phyloP scores from a whole-genome alignment of 192 early-diverging fungal genomes.

The Spizellomyces punctatus region DNA sequence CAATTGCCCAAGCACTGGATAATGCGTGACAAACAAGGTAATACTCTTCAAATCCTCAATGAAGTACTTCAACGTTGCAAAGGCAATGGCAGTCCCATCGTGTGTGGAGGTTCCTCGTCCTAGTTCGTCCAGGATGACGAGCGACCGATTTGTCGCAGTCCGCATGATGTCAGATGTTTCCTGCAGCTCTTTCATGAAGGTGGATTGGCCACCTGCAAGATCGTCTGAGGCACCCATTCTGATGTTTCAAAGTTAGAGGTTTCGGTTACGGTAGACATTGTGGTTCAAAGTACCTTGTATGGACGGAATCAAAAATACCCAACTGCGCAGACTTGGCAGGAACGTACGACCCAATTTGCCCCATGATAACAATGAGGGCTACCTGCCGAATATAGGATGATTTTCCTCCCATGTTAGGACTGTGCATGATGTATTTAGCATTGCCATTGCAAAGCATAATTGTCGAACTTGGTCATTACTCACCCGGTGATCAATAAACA shows the following conservation, averaged over 20 bases:
- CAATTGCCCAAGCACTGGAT: conserved; percentile 45
- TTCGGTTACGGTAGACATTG: background rate
- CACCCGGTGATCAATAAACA: conserved; percentile 34
- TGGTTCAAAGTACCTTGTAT: conserved; percentile 47
- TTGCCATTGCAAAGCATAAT: conserved; percentile 2
- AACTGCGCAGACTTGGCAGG: conserved; percentile 67
- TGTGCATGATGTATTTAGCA: conserved; percentile 5
- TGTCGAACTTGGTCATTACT: background rate
- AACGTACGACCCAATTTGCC: conserved; percentile 75
- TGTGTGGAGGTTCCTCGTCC: conserved; percentile 78
- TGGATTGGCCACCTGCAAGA: conserved; percentile 64
- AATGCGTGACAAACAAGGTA: conserved; percentile 82
- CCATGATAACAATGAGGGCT: conserved; percentile 56
- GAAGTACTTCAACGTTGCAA: conserved; percentile 61
- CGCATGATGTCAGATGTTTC: conserved; percentile 46
- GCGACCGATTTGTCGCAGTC: conserved; percentile 40
- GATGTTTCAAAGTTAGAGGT: background rate
- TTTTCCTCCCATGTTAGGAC: conserved; percentile 81
- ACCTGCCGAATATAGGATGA: conserved; percentile 44
- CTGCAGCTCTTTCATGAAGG: conserved; percentile 67
- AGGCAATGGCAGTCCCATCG: conserved; percentile 79
- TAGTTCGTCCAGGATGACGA: conserved; percentile 81
- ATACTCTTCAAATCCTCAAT: conserved; percentile 49
- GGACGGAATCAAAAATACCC: conserved; percentile 71
- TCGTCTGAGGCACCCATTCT: conserved; percentile 69